Percentiles rank a stretch among this genome's conserved stretches.
These are phyloP conservation scores for Brassica juncea DNA, from an alignment of 345 rosid species.

Conservation along the genomic window DNA sequence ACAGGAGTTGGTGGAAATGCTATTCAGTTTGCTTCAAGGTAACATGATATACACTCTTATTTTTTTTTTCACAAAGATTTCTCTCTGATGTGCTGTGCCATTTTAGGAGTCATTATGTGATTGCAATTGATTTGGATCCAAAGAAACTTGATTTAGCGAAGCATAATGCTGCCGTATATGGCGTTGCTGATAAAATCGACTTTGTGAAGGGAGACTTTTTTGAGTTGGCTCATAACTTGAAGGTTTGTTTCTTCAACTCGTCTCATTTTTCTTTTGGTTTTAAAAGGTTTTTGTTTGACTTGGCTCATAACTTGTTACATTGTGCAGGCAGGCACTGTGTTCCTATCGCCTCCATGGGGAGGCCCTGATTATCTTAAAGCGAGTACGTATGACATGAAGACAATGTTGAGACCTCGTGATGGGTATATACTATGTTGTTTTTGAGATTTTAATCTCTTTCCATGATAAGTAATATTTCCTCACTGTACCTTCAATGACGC, in stretches of 20 bases:
- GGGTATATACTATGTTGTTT: conserved; percentile 44
- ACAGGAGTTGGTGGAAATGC: conserved; percentile 98
- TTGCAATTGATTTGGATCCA: conserved; percentile 81
- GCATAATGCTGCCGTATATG: conserved; percentile 84
- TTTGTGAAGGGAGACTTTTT: conserved; percentile 79
- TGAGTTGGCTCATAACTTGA: conserved; percentile 62
- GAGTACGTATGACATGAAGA: conserved; percentile 62
- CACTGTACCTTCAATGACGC: conserved; percentile 35
- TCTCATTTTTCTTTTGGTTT: background rate
- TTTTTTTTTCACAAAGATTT: background rate
- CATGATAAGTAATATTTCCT: background rate
- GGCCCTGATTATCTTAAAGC: conserved; percentile 84
- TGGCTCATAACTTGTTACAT: background rate
- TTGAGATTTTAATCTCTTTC: conserved; percentile 11
- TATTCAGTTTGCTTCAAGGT: conserved; percentile 59
- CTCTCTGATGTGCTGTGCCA: conserved; percentile 25
- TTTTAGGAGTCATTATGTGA: conserved; percentile 69
- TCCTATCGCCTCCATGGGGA: conserved; percentile 98
- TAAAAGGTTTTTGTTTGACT: background rate
- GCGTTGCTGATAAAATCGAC: conserved; percentile 73
- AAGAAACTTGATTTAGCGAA: conserved; percentile 73
- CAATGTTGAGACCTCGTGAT: conserved; percentile 84
- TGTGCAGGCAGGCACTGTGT: conserved; percentile 72
- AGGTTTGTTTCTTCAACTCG: conserved; percentile 48
- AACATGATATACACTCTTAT: background rate